Base-by-base conservation (phyloP, 164 flowering plant species). In the Umbilicus rupestris region DNA sequence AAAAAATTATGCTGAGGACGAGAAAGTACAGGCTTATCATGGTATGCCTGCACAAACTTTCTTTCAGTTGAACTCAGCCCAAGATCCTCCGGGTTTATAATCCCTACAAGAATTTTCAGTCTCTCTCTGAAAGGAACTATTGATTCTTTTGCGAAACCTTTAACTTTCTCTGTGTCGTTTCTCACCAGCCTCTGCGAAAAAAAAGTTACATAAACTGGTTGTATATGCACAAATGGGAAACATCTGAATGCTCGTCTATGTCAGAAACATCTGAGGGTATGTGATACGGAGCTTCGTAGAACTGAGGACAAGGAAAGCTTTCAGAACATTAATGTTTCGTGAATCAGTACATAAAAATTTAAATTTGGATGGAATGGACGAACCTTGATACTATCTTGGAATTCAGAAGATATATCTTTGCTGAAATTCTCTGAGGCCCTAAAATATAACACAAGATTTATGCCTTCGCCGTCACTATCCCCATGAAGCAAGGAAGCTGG, bases 11-110 rank as follows among this genome's bases (percentile, higher is more conserved):
- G 99, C 68, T 95, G 99, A 63, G 99, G 99, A 49, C 98, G 96
- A 16, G 99, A 95, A 52, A 95, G 98, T 63, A 95, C 99, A 1
- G 98, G 99, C 75, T 92, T 92, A 69, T 92, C 96, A 63, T 92
- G 88, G 70, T 92, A 95, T 67, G 94, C 91, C 52, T 79, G 71
- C 39, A 95, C 49, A 28, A 95, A 94, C 78, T 90, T 95, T 72
- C 67, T 90, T 69, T 95, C 99, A 11, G 98, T 67, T 68, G 92
- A 80, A 69, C 79, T 82, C 69, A 93, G 67, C 33, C 73, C 77
- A 55, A 95, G 86, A 39, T 92, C 98, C 31, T 95, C 99, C 14
- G 97, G 94, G 74, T 92, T 95, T 26, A 79, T 88, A 69, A 90
- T 73, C 2, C 91, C 86, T 50, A 87, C 88, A 88, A 87, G 72